These are phyloP conservation scores for Monsonia emarginata DNA, from an alignment of 441 rosid genomes.

Conservation along the genomic window DNA sequence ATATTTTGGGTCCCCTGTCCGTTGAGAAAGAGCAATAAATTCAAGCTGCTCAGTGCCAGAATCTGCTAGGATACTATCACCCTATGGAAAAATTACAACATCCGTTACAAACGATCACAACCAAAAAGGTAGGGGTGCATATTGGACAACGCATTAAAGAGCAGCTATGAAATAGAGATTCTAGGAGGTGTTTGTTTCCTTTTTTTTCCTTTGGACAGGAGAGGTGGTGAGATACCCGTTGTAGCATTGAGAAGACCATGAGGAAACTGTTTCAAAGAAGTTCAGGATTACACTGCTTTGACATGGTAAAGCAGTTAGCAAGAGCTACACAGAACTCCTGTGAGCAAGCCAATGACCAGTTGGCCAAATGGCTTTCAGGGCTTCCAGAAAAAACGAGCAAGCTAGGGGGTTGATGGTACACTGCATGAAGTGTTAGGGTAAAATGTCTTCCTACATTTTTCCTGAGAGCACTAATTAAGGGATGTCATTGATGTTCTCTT, in stretches of 20 bases:
- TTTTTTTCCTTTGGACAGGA: too few species aligned
- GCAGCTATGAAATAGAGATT: not conserved
- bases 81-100: slow-evolving; percentile 32
- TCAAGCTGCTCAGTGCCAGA: slow-evolving; percentile 97
- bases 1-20: slow-evolving; percentile 92
- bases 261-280: not conserved
- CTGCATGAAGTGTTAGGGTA: not conserved
- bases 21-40: slow-evolving; percentile 94
- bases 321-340: not conserved
- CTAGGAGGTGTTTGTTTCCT: not conserved
- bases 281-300: not conserved
- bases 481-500: not conserved
- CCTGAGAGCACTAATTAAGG: not conserved
- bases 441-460: not conserved
- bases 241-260: not conserved
- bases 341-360: not conserved
- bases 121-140: not conserved
- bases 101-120: slow-evolving; percentile 6
- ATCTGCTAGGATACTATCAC: slow-evolving; percentile 88
- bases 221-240: not conserved
- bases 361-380: not conserved
- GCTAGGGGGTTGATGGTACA: not conserved
- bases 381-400: not conserved
- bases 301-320: not conserved
- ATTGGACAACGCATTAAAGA: slow-evolving; percentile 1